Percentiles rank a stretch among this genome's conserved stretches.
These are phyloP conservation scores for Termitomyces titanicus DNA, from an alignment of 768 basidiomycete species.

Conservation along the genomic window DNA sequence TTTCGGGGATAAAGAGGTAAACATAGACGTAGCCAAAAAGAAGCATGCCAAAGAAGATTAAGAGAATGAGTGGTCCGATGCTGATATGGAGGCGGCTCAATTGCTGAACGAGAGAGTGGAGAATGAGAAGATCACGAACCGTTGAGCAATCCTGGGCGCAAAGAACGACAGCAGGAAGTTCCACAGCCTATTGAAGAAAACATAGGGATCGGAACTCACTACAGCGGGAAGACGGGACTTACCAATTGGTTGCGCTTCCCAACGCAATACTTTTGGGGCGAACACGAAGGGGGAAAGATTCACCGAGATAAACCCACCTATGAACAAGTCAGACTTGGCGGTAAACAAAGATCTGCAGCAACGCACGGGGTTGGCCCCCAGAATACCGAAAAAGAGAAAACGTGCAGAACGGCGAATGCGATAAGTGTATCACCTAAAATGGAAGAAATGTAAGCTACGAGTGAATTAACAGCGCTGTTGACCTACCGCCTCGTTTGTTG, in stretches of 20 bases:
- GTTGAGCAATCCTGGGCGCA: slow-evolving; percentile 58
- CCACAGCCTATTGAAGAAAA: slow-evolving; percentile 54
- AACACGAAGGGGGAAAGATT: slow-evolving; percentile 79
- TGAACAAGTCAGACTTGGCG: neutral
- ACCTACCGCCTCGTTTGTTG: slow-evolving; percentile 50
- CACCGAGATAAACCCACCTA: slow-evolving; percentile 72
- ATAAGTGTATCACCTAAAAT: slow-evolving; percentile 57
- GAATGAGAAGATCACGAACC: slow-evolving; percentile 10
- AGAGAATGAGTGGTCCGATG: slow-evolving; percentile 70
- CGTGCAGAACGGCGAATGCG: slow-evolving; percentile 75
- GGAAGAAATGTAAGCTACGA: neutral
- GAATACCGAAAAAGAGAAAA: slow-evolving; percentile 67
- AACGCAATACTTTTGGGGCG: slow-evolving; percentile 75
- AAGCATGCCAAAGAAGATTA: slow-evolving; percentile 77
- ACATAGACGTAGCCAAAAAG: slow-evolving; percentile 69
- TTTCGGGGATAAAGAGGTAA: slow-evolving; percentile 77
- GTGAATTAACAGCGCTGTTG: neutral
- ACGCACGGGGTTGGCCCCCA: slow-evolving; percentile 70
- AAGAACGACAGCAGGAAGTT: slow-evolving; percentile 75
- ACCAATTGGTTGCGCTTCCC: slow-evolving; percentile 53
- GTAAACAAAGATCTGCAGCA: neutral
- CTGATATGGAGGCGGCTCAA: slow-evolving; percentile 20
- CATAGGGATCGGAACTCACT: neutral
- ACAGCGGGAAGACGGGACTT: neutral
- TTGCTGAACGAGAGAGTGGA: neutral